Base-by-base conservation (phyloP, 1,284 basidiomycete genomes). In the Xerocomus nothofagi region DNA sequence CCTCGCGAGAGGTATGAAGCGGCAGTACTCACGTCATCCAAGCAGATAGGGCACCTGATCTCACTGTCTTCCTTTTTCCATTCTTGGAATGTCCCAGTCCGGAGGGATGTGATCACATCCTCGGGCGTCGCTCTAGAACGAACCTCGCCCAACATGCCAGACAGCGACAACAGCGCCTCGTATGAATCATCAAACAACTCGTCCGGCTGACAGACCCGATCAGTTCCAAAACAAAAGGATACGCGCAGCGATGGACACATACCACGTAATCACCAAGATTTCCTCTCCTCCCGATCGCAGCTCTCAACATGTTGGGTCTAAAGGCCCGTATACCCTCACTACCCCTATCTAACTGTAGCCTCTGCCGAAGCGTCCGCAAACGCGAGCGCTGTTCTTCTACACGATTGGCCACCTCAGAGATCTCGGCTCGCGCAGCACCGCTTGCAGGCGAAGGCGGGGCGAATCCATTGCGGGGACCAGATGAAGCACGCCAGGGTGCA, bases 111-210 rank as follows among this genome's bases (percentile, higher is more conserved):
- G 39, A 90, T 69, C 27, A 86, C 71, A n/a, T 79, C 68, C 1
- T 75, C 74, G 3, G 86, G 80, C 1, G 84, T 85, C 18, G 77
- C 75, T 23, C 74, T 79, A 0, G 84, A 79, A 54, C 79, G 80
- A 11, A 70, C 86, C 23, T 88, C 86, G 9, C 86, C 86, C 38
- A 88, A 63, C 7, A 77, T 66, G 14, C 72, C 72, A 34, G 80
- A 75, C 26, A 88, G 67, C 4, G 76, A 74, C n/a, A 87, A 55
- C 39, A 89, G 64, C 31, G 72, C 77, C 62, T 89, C 86, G 56
- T 88, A 88, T 0, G 86, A 88, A 12, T 73, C 68, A 55, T 88
- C 84, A 57, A 87, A 82, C 53, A 87, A 76, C 58, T 87, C 83
- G 52, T 88, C 86, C 44, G 81, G 78, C 86, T 88, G 57, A 39